Evolutionary conservation across 1,284 basidiomycete species (phyloP).

Genomic region (Malassezia pachydermatis): DNA sequence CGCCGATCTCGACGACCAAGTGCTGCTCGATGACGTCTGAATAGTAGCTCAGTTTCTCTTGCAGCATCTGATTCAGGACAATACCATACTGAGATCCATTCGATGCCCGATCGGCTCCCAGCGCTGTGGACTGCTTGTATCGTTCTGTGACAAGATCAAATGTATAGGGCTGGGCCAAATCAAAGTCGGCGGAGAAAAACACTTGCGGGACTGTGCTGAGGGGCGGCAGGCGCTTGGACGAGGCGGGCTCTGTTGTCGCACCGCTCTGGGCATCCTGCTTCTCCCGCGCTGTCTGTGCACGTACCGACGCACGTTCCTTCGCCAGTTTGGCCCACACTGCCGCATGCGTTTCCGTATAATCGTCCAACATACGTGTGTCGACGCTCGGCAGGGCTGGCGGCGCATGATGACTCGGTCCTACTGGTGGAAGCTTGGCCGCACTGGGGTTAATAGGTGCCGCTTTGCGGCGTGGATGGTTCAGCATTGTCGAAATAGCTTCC

Average conservation of each 20-base stretch:
- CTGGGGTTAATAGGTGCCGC: conserved; percentile 40
- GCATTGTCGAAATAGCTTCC: conserved; percentile 35
- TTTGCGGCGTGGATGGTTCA: conserved; percentile 41
- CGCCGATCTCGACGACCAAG: conserved; percentile 80
- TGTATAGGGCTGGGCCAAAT: conserved; percentile 71
- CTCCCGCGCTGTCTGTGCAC: conserved; percentile 23
- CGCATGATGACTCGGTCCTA: conserved; percentile 24
- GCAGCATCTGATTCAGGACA: conserved; percentile 55
- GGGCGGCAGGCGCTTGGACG: conserved; percentile 44
- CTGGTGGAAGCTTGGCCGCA: conserved; percentile 35
- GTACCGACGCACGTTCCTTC: conserved; percentile 25
- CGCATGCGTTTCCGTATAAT: conserved; percentile 32
- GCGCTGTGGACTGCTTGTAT: conserved; percentile 29
- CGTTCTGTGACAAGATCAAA: conserved; percentile 71
- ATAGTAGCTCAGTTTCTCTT: conserved; percentile 85
- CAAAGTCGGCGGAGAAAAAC: conserved; percentile 67
- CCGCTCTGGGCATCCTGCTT: no score
- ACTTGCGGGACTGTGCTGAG: conserved; percentile 67
- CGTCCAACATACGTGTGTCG: conserved; percentile 29
- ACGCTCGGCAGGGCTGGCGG: conserved; percentile 33
- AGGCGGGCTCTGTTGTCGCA: conserved; percentile 15
- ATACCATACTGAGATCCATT: conserved; percentile 23
- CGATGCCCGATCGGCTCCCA: conserved; percentile 1
- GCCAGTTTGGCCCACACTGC: conserved; percentile 43
- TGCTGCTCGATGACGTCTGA: conserved; percentile 91